A percentile compares a stretch with the other conserved stretches of the same genome.
Evolutionary conservation across 192 early-diverging fungal genomes (phyloP).

Genomic region (Coemansia sp.): DNA sequence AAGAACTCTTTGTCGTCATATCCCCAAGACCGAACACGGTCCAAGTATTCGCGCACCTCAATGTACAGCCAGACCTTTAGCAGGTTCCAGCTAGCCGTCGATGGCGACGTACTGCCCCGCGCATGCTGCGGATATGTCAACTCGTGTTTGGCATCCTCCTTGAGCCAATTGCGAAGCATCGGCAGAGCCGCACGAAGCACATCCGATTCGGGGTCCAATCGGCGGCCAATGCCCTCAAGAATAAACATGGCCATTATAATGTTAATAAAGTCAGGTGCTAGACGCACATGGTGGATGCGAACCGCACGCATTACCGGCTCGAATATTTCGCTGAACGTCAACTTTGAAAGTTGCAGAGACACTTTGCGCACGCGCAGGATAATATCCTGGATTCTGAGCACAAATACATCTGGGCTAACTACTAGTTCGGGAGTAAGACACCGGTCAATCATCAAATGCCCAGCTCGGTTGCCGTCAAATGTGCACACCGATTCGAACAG

Average conservation of each 20-base stretch:
- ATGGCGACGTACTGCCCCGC: not conserved
- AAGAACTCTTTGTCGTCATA: conserved; percentile 49
- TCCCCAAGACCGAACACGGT: conserved; percentile 39
- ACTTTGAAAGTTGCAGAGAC: conserved; percentile 73
- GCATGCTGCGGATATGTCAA: conserved; percentile 19
- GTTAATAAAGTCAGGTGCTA: conserved; percentile 96
- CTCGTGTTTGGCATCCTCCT: conserved; percentile 36
- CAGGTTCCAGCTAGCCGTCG: conserved; percentile 29
- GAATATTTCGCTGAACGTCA: conserved; percentile 83
- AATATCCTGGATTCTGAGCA: conserved; percentile 75
- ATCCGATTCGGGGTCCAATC: conserved; percentile 88
- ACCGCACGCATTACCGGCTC: conserved; percentile 80
- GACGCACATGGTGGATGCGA: conserved; percentile 84
- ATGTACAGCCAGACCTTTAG: conserved; percentile 50
- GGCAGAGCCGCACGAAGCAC: conserved; percentile 80
- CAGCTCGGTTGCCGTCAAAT: conserved; percentile 83
- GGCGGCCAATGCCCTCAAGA: conserved; percentile 90
- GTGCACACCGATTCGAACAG: conserved; percentile 83
- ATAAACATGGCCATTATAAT: conserved; percentile 88
- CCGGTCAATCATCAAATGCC: conserved; percentile 83
- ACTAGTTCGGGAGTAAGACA: conserved; percentile 72
- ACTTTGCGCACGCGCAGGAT: conserved; percentile 68
- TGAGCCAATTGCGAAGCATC: conserved; percentile 61
- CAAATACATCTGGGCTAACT: conserved; percentile 75
- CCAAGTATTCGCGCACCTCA: conserved; percentile 49